Conservation (phyloP, 306 rosid genomes). For the Lathyrus oleraceus region DNA sequence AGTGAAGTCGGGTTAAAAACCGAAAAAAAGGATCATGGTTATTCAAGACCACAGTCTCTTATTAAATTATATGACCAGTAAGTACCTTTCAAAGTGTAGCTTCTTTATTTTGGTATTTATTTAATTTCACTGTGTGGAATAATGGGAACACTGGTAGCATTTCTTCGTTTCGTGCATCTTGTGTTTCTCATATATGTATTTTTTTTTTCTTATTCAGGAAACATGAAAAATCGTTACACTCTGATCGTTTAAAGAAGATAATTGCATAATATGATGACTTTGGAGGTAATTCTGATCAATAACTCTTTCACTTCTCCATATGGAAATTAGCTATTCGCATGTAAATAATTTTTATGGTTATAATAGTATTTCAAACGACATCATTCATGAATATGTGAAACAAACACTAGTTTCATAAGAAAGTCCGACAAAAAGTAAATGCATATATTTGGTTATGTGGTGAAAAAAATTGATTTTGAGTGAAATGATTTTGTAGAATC, state of each 20-base stretch:
- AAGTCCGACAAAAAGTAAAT: not conserved
- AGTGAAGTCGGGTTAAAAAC: slow-evolving; percentile 38
- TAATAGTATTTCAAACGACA: too few species aligned
- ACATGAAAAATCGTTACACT: slow-evolving; percentile 30
- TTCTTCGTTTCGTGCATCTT: not conserved
- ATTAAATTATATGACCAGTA: slow-evolving; percentile 50
- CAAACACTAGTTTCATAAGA: not conserved
- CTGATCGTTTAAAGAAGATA: slow-evolving; percentile 42
- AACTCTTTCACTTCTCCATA: not conserved
- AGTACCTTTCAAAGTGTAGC: slow-evolving; percentile 31
- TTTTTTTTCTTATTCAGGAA: slow-evolving; percentile 49
- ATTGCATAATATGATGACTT: slow-evolving; percentile 32
- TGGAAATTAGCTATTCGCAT: not conserved
- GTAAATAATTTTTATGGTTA: too few species aligned
- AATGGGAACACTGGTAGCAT: not conserved
- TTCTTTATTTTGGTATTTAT: slow-evolving; percentile 25
- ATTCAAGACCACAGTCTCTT: slow-evolving; percentile 58
- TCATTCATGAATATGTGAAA: not conserved
- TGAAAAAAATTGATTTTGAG: too few species aligned
- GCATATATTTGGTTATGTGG: too few species aligned
- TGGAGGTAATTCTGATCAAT: slow-evolving; percentile 31
- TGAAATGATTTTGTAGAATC: too few species aligned
- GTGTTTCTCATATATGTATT: not conserved
- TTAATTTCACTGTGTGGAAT: slow-evolving; percentile 6
- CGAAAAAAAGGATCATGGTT: slow-evolving; percentile 40